Evolutionary conservation across 2,329 filamentous ascomycete genomes (phyloP).

Genomic region (Hymenoscyphus fraxineus): DNA sequence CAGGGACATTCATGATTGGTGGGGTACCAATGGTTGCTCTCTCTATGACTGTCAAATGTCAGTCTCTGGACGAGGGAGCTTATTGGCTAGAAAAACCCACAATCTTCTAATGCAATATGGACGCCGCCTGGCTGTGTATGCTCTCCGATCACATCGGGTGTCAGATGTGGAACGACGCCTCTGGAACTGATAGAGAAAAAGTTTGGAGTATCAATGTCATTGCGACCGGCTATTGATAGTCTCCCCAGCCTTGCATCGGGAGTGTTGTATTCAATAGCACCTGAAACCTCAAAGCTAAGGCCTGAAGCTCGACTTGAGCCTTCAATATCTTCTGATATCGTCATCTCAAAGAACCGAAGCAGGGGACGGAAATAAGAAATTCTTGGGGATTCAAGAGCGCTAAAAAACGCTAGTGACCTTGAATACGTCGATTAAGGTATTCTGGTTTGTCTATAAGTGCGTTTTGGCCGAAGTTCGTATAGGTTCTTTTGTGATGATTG

Average conservation of each 20-base stretch:
- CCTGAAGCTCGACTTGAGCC: conserved; percentile 5
- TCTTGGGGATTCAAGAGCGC: not conserved
- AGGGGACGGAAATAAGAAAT: not conserved
- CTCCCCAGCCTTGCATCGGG: conserved; percentile 29
- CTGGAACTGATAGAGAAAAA: conserved; percentile 78
- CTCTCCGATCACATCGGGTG: conserved; percentile 73
- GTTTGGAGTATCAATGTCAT: conserved; percentile 74
- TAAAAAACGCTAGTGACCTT: not conserved
- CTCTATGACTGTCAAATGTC: conserved; percentile 48
- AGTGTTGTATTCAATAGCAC: conserved; percentile 16
- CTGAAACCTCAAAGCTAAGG: conserved; percentile 27
- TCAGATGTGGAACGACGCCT: conserved; percentile 81
- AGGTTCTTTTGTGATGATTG: not conserved
- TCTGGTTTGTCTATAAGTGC: not conserved
- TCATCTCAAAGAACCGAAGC: not conserved
- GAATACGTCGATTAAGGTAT: not conserved
- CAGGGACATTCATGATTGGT: conserved; percentile 45
- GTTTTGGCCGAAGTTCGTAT: not conserved
- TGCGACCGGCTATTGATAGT: conserved; percentile 58
- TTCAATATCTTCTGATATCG: not conserved
- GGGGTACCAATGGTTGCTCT: conserved; percentile 43
- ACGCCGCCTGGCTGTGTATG: conserved; percentile 63
- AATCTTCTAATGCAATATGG: conserved; percentile 88
- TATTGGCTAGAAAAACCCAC: conserved; percentile 52
- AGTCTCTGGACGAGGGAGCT: conserved; percentile 8